phyloP scores from a whole-genome alignment of 2,329 filamentous ascomycete genomes.

The Diaporthe australafricana region DNA sequence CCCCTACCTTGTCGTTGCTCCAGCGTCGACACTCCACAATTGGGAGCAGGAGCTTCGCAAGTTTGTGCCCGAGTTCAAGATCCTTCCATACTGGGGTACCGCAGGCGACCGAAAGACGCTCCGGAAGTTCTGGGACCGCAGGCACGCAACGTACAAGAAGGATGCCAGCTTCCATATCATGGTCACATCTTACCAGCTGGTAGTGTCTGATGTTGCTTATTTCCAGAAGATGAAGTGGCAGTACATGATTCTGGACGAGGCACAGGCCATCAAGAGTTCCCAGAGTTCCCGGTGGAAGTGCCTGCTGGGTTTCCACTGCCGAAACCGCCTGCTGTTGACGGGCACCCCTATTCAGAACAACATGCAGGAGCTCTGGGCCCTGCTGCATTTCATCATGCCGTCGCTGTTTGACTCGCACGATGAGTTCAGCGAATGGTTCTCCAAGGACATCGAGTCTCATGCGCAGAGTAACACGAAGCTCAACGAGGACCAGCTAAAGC shows the following conservation, averaged over 20 bases:
- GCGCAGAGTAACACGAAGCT: conserved; percentile 99
- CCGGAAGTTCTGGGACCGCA: conserved; percentile 98
- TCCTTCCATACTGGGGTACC: conserved; percentile 96
- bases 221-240: conserved; percentile 99
- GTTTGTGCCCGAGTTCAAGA: conserved; percentile 95
- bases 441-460: conserved; percentile 96
- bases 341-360: conserved; percentile 99
- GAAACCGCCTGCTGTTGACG: conserved; percentile 91
- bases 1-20: conserved; percentile 95
- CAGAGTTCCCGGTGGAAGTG: conserved; percentile 98
- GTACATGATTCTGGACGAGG: conserved; percentile 99
- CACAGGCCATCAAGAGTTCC: conserved; percentile 98
- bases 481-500: conserved; percentile 96
- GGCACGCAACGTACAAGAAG: conserved; percentile 94
- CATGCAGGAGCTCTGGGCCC: conserved; percentile 98
- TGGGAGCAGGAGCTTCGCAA: conserved; percentile 98
- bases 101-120: conserved; percentile 94
- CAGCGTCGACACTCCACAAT: conserved; percentile 96
- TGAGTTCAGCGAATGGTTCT: conserved; percentile 94
- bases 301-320: conserved; percentile 91
- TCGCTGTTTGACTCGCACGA: conserved; percentile 95
- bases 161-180: conserved; percentile 96
- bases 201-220: conserved; percentile 95
- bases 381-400: conserved; percentile 99
- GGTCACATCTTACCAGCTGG: conserved; percentile 96